phyloP scores from a whole-genome alignment of 129 eudicot genomes.

The Chrysanthemum makinoi region DNA sequence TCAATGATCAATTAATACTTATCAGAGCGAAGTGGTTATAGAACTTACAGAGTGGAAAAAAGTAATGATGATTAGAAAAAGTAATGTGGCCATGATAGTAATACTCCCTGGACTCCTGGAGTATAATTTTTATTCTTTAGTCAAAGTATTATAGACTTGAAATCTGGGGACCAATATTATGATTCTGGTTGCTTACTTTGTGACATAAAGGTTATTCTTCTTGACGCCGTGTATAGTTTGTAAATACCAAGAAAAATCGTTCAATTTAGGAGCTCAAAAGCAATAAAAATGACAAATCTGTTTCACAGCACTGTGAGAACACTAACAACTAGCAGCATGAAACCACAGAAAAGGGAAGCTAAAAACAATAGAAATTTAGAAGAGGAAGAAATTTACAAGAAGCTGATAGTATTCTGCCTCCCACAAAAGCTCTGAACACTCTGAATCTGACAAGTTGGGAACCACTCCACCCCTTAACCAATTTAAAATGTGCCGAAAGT shows the following conservation, averaged over 20 bases:
- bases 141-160: background rate
- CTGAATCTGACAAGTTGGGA: slow-evolving; percentile 57
- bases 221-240: no score
- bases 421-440: slow-evolving; percentile 70
- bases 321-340: no score
- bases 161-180: no score
- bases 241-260: no score
- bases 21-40: background rate
- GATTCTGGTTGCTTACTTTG: no score
- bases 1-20: background rate
- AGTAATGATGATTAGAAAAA: background rate
- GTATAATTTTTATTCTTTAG: background rate
- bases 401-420: slow-evolving; percentile 95
- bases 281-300: no score
- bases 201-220: no score
- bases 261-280: no score
- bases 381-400: slow-evolving; percentile 45
- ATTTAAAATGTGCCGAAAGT: slow-evolving; percentile 76
- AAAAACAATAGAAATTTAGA: background rate
- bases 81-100: slow-evolving; percentile 1
- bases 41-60: background rate
- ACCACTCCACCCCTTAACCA: slow-evolving; percentile 92
- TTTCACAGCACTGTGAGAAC: no score
- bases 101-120: background rate
- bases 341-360: background rate